Evolutionary conservation across 1,139 yeast genomes (phyloP), one percentile per base, ranked within the genome.

Genomic region (Geotrichum restrictum): DNA sequence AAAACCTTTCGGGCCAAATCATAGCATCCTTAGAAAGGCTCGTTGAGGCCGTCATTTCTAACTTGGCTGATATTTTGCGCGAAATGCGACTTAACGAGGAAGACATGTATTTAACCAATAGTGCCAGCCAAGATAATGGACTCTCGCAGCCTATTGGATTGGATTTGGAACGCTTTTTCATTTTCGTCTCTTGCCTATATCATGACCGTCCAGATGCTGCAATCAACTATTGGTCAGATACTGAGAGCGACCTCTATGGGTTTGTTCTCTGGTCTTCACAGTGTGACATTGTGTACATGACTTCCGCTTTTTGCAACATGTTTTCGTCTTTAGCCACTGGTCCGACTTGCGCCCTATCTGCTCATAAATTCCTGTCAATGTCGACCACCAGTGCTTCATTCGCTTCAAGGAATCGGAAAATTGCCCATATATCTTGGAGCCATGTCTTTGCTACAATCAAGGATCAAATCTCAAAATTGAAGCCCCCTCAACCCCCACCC

Each of bases 191-290:
- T 37, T 87, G 80, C 63, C 75, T 88, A 3, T 89, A 84, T 64
- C 73, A 77, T 41, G 76, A 78, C 32, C 75, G 95, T 56, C 79
- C 83, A 0, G 77, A 77, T 2, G 71, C 83, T 14, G 78, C 88
- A 24, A 62, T 74, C 1, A 69, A 72, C n/a, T 85, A 88, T 60
- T 89, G 96, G 96, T 70, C 73, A 1, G 88, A 85, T 55, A 78
- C 82, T 18, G 83, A 79, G 48, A 76, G 85, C 3, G 74, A 78
- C 47, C 69, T 82, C 1, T 77, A 81, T 61, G 97, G 96, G 0
- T 91, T 93, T 61, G 74, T 91, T 48, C 79, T 79, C 44, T 91
- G 98, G 98, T 95, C 95, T 0, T 77, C 94, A 3, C 81, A 83
- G 54, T 85, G 91, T 62, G 88, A 85, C 57, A 87, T 93, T 13